Conservation (phyloP, 1,284 basidiomycete species). For the Puccinia coronata region DNA sequence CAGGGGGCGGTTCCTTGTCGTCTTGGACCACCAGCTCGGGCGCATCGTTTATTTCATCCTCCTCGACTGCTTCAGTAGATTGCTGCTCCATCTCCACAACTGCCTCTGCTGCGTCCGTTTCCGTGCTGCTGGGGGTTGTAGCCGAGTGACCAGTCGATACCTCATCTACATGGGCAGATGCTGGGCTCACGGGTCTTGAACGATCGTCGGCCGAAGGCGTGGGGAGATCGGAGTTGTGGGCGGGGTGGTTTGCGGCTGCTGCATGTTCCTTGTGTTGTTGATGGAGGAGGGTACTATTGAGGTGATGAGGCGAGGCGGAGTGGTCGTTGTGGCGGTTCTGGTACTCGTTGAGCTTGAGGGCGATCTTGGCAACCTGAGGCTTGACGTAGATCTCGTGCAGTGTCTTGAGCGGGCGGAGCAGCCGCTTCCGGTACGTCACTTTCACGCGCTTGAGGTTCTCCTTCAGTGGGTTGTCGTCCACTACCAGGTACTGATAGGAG, state of each 20-base stretch:
- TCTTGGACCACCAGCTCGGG: no score
- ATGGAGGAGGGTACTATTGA: not conserved
- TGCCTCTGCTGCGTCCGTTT: no score
- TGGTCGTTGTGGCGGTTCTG: not conserved
- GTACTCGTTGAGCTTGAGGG: slow-evolving; percentile 28
- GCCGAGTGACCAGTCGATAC: no score
- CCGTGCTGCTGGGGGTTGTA: no score
- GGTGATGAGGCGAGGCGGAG: not conserved
- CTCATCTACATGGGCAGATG: no score
- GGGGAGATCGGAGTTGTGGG: not conserved
- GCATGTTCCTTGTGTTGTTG: not conserved
- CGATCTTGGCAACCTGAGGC: slow-evolving; percentile 24
- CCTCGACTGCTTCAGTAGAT: not conserved
- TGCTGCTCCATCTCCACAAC: no score
- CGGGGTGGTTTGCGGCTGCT: no score
- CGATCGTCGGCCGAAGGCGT: not conserved
- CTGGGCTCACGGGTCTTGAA: no score
- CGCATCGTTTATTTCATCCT: no score
- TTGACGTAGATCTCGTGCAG: slow-evolving; percentile 28
- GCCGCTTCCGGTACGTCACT: not conserved
- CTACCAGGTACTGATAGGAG: not conserved
- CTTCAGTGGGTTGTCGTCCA: not conserved
- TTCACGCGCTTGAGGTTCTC: not conserved
- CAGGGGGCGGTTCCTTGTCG: no score
- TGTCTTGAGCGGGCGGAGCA: not conserved